Conservation (phyloP, 1,284 basidiomycete genomes). For the Testicularia cyperi region DNA sequence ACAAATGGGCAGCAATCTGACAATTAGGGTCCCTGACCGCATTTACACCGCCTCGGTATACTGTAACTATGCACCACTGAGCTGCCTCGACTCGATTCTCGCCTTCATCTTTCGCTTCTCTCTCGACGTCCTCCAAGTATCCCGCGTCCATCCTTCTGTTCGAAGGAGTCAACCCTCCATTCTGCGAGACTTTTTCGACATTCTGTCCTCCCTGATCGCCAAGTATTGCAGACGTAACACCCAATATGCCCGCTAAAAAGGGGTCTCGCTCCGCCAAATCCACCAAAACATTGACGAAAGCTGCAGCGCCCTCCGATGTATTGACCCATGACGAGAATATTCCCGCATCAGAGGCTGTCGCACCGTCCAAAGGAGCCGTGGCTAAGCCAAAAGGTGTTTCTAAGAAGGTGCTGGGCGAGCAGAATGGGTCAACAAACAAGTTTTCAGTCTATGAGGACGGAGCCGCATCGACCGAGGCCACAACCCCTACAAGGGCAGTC, state of each 20-base stretch:
- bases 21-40: no score
- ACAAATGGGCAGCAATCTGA: slow-evolving; percentile 4
- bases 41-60: no score
- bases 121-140: no score
- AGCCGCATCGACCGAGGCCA: slow-evolving; percentile 2
- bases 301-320: slow-evolving; percentile 9
- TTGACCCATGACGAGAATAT: not conserved
- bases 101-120: no score
- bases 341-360: not conserved
- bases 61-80: no score
- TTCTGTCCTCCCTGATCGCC: no score
- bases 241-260: slow-evolving; percentile 28
- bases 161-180: not conserved
- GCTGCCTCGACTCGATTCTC: no score
- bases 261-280: slow-evolving; percentile 17
- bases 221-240: no score
- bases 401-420: slow-evolving; percentile 26
- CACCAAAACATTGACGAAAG: slow-evolving; percentile 20
- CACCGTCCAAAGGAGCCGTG: no score
- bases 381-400: slow-evolving; percentile 1
- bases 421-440: slow-evolving; percentile 9
- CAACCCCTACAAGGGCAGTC: no score
- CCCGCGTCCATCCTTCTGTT: not conserved
- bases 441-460: no score
- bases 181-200: no score